Percentiles rank a stretch among this genome's conserved stretches.
These are phyloP conservation scores for Lactifluus volemus DNA, from an alignment of 768 basidiomycete species.

Conservation along the genomic window DNA sequence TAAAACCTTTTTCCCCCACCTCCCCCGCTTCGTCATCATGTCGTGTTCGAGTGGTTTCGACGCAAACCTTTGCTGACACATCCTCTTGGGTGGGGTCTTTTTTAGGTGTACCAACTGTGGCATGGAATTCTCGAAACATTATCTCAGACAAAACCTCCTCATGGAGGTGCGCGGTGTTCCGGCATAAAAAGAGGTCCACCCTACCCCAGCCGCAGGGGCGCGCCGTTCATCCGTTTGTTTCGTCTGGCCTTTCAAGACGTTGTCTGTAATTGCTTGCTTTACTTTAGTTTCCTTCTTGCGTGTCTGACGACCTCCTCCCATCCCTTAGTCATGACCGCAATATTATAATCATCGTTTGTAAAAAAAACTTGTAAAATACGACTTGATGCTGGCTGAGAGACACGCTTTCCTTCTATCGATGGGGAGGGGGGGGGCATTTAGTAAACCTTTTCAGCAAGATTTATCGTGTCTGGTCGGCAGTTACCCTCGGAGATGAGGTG, in stretches of 20 bases:
- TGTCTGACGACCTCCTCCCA: neutral
- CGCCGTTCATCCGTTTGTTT: neutral
- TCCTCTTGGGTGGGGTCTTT: neutral
- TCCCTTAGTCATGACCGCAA: neutral
- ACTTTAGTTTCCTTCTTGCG: neutral
- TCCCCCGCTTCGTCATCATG: too few species aligned
- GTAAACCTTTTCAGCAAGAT: neutral
- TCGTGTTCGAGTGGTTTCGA: too few species aligned
- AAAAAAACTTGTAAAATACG: neutral
- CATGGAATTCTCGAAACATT: constrained; percentile 34
- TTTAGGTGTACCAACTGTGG: constrained; percentile 33
- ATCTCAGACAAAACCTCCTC: constrained; percentile 33
- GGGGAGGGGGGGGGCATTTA: too few species aligned
- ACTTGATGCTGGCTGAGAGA: neutral
- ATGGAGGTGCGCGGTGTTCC: constrained; percentile 35
- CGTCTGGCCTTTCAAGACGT: neutral
- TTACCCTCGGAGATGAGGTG: neutral
- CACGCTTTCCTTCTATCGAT: neutral
- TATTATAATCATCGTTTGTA: neutral
- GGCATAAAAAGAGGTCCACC: constrained; percentile 18
- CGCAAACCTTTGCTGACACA: neutral
- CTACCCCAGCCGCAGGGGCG: neutral
- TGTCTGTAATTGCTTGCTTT: neutral
- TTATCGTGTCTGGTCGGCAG: neutral
- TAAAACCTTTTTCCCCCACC: neutral